Evolutionary conservation across 1,284 basidiomycete species (phyloP).

Genomic region (Leccinum ponderosum): DNA sequence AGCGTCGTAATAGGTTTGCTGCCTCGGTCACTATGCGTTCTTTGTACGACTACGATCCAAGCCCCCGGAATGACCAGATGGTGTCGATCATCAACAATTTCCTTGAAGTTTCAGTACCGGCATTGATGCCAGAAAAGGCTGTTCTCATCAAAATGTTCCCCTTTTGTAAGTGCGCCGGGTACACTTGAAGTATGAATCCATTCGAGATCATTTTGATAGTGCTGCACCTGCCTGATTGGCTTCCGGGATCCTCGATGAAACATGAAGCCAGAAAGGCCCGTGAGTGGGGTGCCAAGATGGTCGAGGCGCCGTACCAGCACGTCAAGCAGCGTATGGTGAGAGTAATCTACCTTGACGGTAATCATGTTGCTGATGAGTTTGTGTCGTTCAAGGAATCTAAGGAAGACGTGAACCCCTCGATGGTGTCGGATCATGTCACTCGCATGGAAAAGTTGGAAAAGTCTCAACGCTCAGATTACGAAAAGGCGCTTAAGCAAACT

Average conservation of each 20-base stretch:
- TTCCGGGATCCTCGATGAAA: conserved; percentile 23
- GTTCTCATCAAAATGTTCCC: conserved; percentile 24
- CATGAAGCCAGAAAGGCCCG: conserved; percentile 14
- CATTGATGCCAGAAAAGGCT: conserved; percentile 11
- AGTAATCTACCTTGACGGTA: neutral
- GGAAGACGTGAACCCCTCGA: conserved; percentile 10
- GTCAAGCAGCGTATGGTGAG: conserved; percentile 15
- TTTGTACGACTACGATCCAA: conserved; percentile 29
- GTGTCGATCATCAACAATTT: conserved; percentile 22
- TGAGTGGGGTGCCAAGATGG: conserved; percentile 11
- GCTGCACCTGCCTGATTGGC: conserved; percentile 21
- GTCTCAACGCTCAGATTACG: conserved; percentile 12
- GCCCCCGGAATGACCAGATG: conserved; percentile 18
- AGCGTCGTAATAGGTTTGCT: conserved; percentile 14
- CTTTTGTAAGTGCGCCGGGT: conserved; percentile 16
- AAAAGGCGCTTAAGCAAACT: conserved; percentile 22
- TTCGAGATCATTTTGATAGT: conserved; percentile 8
- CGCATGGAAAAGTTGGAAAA: conserved; percentile 18
- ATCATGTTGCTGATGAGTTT: neutral
- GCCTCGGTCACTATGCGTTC: conserved; percentile 17
- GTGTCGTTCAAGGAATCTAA: conserved; percentile 8
- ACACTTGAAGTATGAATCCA: no score
- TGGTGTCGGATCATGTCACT: conserved; percentile 24
- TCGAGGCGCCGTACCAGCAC: conserved; percentile 24
- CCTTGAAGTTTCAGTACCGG: conserved; percentile 5